Base-by-base conservation (phyloP, 805 yeast genomes). In the Kazachstania psychrophila region DNA sequence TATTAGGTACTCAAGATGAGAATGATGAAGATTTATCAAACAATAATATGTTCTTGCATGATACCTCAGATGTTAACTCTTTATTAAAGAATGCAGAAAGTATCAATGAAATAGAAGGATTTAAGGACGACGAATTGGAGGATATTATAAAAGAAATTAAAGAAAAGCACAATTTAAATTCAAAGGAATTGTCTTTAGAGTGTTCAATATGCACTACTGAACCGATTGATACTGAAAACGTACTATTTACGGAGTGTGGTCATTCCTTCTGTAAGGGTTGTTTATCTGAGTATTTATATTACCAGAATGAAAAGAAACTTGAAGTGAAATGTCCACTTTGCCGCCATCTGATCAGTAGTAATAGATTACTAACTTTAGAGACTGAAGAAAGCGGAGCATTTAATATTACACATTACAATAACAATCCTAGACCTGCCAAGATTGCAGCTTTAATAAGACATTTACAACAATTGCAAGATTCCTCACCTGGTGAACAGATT, bases 161-260 rank as follows among this genome's bases (percentile, higher is more conserved):
- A 2, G 37, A 6, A 47, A 61, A 28, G 56, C 70, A 20, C 58
- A 58, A 45, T 34, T 42, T 12, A 15, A 36, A 55, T 9, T 48
- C 47, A 1, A 49, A 72, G 3, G 38, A 45, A 6, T 60, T 58
- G 2, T 69, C 68, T 9, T 56, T 74, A 2, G 96, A 87, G 56
- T 88, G 97, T 49, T 77, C 94, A 0, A 84, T 88, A 17, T 89
- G 97, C 57, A 77, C 86, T 0, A 70, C 77, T 2, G 73, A 73
- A 19, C 79, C 85, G 0, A 77, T 84, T 13, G 63, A 67, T 1
- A 60, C 68, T 1, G 73, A 75, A 20, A 61, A 65, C 24, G 65
- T 73, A 29, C 68, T 77, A 0, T 68, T 89, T 10, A 75, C 88
- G 0, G 77, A 75, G 25, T 89, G 97, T 61, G 79, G 82, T 20